Evolutionary conservation across 345 rosid species (phyloP).

Genomic region (Gossypium turneri): DNA sequence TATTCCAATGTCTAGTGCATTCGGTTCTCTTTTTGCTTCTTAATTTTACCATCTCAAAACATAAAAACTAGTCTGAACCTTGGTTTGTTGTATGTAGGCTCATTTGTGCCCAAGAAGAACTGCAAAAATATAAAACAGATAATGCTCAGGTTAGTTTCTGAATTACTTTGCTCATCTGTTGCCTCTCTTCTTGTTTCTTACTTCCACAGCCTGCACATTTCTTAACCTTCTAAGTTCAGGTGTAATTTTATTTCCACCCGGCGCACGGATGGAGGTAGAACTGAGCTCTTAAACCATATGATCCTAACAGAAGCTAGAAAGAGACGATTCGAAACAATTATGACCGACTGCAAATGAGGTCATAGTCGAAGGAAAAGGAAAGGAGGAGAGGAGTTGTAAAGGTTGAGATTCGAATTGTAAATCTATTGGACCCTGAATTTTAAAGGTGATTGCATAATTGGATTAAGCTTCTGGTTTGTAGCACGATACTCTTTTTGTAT

Average conservation of each 20-base stretch:
- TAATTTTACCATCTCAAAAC: background rate
- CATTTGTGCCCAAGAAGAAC: constrained; percentile 76
- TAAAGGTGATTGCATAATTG: background rate
- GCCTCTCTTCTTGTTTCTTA: background rate
- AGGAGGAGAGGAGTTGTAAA: background rate
- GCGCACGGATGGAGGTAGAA: background rate
- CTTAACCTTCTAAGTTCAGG: constrained; percentile 4
- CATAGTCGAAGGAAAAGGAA: background rate
- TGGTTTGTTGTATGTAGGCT: constrained; percentile 46
- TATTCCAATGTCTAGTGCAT: constrained; percentile 18
- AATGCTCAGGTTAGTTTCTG: constrained; percentile 46
- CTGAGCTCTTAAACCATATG: background rate
- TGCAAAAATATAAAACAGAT: constrained; percentile 73
- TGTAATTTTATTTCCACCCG: background rate
- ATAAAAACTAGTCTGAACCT: background rate
- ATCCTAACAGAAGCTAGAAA: background rate
- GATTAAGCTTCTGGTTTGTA: background rate
- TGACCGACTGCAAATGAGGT: background rate
- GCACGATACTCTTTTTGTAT: background rate
- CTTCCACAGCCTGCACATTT: background rate
- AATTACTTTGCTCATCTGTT: background rate
- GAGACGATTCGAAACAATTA: background rate
- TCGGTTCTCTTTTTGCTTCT: background rate
- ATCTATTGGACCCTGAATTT: background rate
- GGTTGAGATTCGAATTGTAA: background rate